phyloP scores from a whole-genome alignment of 768 basidiomycete species.

The Strobilomyces echinocephalus region DNA sequence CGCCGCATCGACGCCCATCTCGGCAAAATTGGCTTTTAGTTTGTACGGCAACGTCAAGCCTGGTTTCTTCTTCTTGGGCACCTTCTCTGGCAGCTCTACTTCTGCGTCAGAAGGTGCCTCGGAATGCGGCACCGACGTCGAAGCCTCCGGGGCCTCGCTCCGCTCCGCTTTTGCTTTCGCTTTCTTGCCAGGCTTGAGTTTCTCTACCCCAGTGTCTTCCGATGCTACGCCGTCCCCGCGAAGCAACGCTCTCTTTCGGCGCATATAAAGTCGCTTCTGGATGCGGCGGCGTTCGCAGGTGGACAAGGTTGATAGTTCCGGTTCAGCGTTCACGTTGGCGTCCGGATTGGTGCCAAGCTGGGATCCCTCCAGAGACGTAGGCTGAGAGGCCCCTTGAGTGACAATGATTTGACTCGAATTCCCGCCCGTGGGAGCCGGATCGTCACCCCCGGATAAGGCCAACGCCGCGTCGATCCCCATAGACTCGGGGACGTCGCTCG shows the following conservation, averaged over 20 bases:
- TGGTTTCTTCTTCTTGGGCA: constrained; percentile 18
- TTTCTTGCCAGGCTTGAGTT: constrained; percentile 39
- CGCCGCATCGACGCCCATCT: constrained; percentile 42
- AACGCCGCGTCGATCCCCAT: constrained; percentile 30
- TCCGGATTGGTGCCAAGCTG: background rate
- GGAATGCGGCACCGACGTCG: constrained; percentile 6
- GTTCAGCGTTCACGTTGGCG: background rate
- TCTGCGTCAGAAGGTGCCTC: constrained; percentile 8
- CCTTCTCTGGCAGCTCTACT: constrained; percentile 7
- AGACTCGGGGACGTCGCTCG: background rate
- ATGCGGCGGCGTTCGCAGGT: constrained; percentile 51
- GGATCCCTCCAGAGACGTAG: background rate
- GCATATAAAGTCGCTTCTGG: constrained; percentile 67
- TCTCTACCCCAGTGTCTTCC: constrained; percentile 6
- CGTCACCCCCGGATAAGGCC: constrained; percentile 19
- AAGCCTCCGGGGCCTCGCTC: constrained; percentile 2
- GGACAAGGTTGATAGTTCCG: constrained; percentile 32
- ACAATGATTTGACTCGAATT: background rate
- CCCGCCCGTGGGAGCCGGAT: background rate
- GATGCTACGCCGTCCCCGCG: constrained; percentile 29
- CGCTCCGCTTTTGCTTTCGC: constrained; percentile 7
- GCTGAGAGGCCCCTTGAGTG: background rate
- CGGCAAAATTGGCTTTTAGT: constrained; percentile 37
- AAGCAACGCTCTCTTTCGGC: constrained; percentile 56
- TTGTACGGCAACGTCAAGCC: constrained; percentile 46